These are phyloP conservation scores for Cytospora piceae DNA, from an alignment of 2,329 filamentous ascomycete species.

Conservation along the genomic window DNA sequence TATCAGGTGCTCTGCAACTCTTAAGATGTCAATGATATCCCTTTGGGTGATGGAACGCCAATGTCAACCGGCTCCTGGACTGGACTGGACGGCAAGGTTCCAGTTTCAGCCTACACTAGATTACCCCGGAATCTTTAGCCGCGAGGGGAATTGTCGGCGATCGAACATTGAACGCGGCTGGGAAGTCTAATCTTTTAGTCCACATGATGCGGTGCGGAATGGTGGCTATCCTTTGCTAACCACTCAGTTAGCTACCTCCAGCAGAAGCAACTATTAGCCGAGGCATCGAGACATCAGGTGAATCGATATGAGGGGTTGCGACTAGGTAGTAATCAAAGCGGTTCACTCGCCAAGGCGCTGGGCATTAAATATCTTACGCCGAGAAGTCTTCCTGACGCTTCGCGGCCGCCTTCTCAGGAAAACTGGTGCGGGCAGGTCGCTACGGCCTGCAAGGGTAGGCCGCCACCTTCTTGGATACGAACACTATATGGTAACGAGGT, in stretches of 20 bases:
- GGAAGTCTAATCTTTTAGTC: not conserved
- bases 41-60: not conserved
- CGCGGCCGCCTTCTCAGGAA: not conserved
- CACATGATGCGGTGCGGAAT: not conserved
- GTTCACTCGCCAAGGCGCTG: not conserved
- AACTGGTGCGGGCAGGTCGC: not conserved
- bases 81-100: not conserved
- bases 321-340: not conserved
- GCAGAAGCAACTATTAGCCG: too few species aligned
- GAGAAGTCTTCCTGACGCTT: constrained; percentile 1
- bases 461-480: constrained; percentile 5
- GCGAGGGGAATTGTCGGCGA: not conserved
- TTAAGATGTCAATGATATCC: too few species aligned
- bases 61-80: not conserved
- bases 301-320: constrained; percentile 12
- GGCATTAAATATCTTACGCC: not conserved
- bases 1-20: too few species aligned
- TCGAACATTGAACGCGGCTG: constrained; percentile 2
- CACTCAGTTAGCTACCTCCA: not conserved
- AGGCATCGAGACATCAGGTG: not conserved
- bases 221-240: not conserved
- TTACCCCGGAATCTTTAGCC: not conserved
- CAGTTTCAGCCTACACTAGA: not conserved
- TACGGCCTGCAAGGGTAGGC: constrained; percentile 11
- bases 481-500: not conserved